Evolutionary conservation across 306 rosid species (phyloP), one percentile per base, ranked within the genome.

Genomic region (Sicyos baderoa): DNA sequence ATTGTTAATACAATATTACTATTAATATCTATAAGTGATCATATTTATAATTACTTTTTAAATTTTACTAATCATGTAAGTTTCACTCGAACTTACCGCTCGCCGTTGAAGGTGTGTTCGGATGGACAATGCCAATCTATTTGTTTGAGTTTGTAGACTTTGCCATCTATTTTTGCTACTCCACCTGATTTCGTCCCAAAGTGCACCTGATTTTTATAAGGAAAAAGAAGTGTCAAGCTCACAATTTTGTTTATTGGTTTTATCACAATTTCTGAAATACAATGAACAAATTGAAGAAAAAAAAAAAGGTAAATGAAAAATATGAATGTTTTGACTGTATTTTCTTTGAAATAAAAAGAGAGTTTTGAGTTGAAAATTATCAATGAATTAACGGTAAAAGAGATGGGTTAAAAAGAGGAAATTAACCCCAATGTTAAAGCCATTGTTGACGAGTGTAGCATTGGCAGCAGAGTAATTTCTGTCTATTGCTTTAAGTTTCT

Each of bases 51-150:
- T 25, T 25, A 25, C 3, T 25, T 25, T 25, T 1, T 25, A 3
- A 25, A 25, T 25, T 25, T 25, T 1, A 25, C 3, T 25, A 25
- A 25, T 25, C 3, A 1, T 25, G 29, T 25, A 25, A 25, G 29
- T 25, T 25, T 25, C 29, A 1, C 29, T 25, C 16, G 65, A 53
- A 82, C 86, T 40, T 83, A 88, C 99, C 25, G 80, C 11, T 80
- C 47, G 48, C 90, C 90, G 19, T 90, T 14, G 49, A 88, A 23
- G 29, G 61, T 74, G 76, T 93, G 99, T 77, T 93, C 99, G 0
- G 97, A 77, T 57, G 99, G 99, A 84, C 87, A 15, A 76, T 88
- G 99, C 96, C 96, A 93, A 52, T 89, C 97, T 79, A 88, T 45
- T 76, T 88, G 96, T 82, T 37, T 80, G 81, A 93, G 81, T 32